A percentile compares a stretch with the other conserved stretches of the same genome.
Evolutionary conservation across 768 basidiomycete species (phyloP).

Genomic region (Hortiboletus flavorubellus): DNA sequence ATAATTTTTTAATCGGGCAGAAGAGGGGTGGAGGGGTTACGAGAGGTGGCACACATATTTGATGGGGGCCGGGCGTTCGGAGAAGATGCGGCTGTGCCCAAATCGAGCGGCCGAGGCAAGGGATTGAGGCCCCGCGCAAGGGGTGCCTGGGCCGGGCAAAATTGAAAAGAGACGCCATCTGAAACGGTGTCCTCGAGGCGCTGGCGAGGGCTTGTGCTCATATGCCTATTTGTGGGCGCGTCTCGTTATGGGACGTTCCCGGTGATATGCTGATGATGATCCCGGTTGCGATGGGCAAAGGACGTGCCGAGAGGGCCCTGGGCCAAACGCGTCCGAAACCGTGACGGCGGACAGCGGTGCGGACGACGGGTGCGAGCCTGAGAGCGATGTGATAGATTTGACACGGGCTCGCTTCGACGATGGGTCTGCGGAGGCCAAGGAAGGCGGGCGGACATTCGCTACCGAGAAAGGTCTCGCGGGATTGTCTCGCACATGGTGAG

Average conservation of each 20-base stretch:
- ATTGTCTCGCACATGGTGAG: slow-evolving; percentile 28
- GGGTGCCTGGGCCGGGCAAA: slow-evolving; percentile 26
- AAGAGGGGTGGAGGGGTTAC: slow-evolving; percentile 17
- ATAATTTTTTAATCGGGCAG: slow-evolving; percentile 6
- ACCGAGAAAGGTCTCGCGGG: slow-evolving; percentile 33
- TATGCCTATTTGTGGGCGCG: slow-evolving; percentile 23
- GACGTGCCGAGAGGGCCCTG: not conserved
- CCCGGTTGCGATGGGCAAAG: slow-evolving; percentile 20
- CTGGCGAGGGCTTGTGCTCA: slow-evolving; percentile 8
- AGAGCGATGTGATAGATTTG: slow-evolving; percentile 3
- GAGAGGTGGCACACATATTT: slow-evolving; percentile 11
- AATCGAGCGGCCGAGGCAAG: slow-evolving; percentile 20
- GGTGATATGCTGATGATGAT: slow-evolving; percentile 16
- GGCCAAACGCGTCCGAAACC: too few species aligned
- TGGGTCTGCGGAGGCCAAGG: slow-evolving; percentile 5
- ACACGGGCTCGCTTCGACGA: slow-evolving; percentile 20
- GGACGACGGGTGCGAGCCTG: slow-evolving; percentile 15
- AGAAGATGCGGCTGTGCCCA: slow-evolving; percentile 28
- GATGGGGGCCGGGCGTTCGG: slow-evolving; percentile 14
- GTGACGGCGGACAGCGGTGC: not conserved
- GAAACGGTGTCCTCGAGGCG: slow-evolving; percentile 30
- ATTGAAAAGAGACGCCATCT: slow-evolving; percentile 25
- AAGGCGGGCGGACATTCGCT: slow-evolving; percentile 32
- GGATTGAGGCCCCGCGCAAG: slow-evolving; percentile 25
- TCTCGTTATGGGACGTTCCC: slow-evolving; percentile 16